Evolutionary conservation across 1,284 basidiomycete species (phyloP).

Genomic region (Lentinula novae-zelandiae): DNA sequence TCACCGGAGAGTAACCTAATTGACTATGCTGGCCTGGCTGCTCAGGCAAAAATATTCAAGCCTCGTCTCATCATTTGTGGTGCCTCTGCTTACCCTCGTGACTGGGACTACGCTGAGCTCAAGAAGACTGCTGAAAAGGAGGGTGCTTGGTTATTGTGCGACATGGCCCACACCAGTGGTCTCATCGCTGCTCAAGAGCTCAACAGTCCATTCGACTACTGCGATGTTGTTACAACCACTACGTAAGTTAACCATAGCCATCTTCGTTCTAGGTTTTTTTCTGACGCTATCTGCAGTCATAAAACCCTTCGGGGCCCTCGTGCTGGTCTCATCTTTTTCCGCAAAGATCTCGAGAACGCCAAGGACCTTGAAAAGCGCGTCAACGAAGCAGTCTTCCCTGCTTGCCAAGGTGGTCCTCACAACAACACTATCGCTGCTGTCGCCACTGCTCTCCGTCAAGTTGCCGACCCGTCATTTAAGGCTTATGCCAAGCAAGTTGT

Average conservation of each 20-base stretch:
- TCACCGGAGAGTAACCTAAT: conserved; percentile 84
- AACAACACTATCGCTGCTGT: conserved; percentile 99
- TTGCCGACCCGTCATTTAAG: conserved; percentile 87
- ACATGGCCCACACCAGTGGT: conserved; percentile 98
- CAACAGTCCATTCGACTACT: conserved; percentile 93
- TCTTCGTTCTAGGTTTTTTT: conserved; percentile 7
- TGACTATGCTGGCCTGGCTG: conserved; percentile 83
- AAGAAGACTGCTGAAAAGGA: conserved; percentile 84
- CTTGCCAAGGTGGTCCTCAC: conserved; percentile 99
- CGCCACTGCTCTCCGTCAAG: conserved; percentile 95
- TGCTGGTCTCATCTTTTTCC: conserved; percentile 99
- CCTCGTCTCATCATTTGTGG: conserved; percentile 96
- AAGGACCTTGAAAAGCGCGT: conserved; percentile 92
- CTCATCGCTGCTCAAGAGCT: conserved; percentile 93
- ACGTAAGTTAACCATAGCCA: conserved; percentile 50
- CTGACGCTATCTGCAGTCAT: conserved; percentile 52
- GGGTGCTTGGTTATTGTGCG: conserved; percentile 90
- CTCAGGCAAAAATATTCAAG: conserved; percentile 96
- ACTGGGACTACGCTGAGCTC: conserved; percentile 92
- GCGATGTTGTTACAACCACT: conserved; percentile 96
- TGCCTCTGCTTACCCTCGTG: conserved; percentile 97
- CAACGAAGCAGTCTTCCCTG: conserved; percentile 99
- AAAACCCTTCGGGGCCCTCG: conserved; percentile 99
- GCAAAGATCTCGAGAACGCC: conserved; percentile 82
- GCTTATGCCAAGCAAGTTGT: conserved; percentile 95